A percentile compares a stretch with the other conserved stretches of the same genome.
phyloP scores from a whole-genome alignment of 768 basidiomycete genomes.

The Panellus pusillus region DNA sequence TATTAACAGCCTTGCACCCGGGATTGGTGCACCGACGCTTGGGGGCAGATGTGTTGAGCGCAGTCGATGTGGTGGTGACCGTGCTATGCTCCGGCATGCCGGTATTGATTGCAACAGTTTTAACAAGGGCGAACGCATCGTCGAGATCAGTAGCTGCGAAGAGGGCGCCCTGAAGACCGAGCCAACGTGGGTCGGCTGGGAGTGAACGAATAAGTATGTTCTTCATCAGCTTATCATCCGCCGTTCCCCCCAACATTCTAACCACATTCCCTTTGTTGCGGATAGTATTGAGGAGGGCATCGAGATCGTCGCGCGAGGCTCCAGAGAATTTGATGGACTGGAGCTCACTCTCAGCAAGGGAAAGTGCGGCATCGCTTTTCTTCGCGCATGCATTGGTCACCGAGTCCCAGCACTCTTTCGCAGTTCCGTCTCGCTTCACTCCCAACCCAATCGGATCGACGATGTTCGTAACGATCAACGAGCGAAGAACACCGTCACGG shows the following conservation, averaged over 20 bases:
- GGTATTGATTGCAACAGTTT: neutral
- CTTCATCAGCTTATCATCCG: constrained; percentile 4
- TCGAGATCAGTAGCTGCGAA: neutral
- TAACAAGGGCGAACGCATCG: neutral
- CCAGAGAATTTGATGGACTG: constrained; percentile 4
- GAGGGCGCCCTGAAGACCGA: constrained; percentile 5
- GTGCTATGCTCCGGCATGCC: constrained; percentile 3
- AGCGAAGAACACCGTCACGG: constrained; percentile 3
- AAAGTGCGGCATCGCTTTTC: constrained; percentile 8
- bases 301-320: neutral
- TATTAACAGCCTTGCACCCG: too few relatives aligned
- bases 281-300: neutral
- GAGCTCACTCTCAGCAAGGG: constrained; percentile 7
- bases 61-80: neutral
- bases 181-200: neutral
- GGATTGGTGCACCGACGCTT: too few relatives aligned
- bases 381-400: neutral
- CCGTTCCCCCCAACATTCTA: neutral
- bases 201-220: constrained; percentile 5
- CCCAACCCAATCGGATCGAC: constrained; percentile 8
- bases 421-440: constrained; percentile 4
- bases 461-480: constrained; percentile 3
- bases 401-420: constrained; percentile 5
- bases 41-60: too few relatives aligned
- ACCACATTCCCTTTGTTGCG: constrained; percentile 3